These are phyloP conservation scores for Rosa lucieae DNA, from an alignment of 306 rosid species.

Conservation along the genomic window DNA sequence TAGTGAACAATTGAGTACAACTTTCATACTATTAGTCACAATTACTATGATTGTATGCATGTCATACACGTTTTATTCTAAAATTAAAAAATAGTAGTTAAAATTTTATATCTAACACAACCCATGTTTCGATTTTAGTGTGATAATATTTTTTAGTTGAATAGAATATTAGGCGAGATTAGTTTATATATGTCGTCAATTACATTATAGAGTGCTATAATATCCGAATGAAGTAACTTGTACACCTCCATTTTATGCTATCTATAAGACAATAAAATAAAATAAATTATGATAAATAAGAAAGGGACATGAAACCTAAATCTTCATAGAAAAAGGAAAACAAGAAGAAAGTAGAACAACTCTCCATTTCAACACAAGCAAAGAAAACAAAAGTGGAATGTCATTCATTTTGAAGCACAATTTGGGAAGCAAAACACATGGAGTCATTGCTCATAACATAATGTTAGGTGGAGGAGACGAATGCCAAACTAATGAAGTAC, in stretches of 20 bases:
- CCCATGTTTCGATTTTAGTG: too few relatives aligned
- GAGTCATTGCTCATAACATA: background rate
- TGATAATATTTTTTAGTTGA: too few relatives aligned
- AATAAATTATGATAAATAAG: background rate
- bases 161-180: background rate
- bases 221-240: background rate
- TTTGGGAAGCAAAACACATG: background rate
- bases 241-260: background rate
- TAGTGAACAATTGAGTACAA: too few relatives aligned
- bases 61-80: background rate
- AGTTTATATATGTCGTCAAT: background rate
- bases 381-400: background rate
- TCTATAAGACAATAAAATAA: too few relatives aligned
- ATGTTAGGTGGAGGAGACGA: background rate
- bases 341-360: background rate
- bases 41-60: too few relatives aligned
- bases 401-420: background rate
- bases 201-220: background rate
- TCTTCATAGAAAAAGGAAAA: background rate
- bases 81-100: too few relatives aligned
- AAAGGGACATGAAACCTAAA: background rate
- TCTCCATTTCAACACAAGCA: background rate
- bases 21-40: too few relatives aligned
- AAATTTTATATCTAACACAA: too few relatives aligned
- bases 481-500: background rate